These are phyloP conservation scores for Colletotrichum costaricense DNA, from an alignment of 2,329 filamentous ascomycete species.

Conservation along the genomic window DNA sequence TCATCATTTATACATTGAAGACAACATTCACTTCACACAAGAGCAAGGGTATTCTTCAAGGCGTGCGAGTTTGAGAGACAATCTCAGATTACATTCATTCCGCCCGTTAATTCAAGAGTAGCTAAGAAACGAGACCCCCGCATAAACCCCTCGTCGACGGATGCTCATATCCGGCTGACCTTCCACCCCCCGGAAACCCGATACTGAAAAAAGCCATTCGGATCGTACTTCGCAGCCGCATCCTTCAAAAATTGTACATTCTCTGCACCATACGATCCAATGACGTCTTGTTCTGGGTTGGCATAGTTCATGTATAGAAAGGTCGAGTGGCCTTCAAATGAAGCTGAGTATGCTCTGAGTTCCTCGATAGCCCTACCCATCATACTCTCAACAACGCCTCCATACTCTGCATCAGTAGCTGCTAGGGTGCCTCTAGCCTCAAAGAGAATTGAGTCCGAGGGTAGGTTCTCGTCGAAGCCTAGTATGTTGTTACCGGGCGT, in stretches of 20 bases:
- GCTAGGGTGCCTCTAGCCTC: constrained; percentile 2
- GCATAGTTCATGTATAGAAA: constrained; percentile 28
- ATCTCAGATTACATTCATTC: no score
- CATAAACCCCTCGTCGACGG: no score
- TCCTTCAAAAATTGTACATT: constrained; percentile 12
- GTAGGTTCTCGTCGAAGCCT: constrained; percentile 18
- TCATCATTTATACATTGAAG: no score
- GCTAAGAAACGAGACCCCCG: no score
- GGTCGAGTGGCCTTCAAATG: constrained; percentile 17
- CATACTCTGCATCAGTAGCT: neutral
- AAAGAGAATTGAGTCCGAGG: constrained; percentile 12
- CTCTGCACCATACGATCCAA: constrained; percentile 14
- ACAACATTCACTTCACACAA: no score
- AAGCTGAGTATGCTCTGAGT: constrained; percentile 10
- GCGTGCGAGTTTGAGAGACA: no score
- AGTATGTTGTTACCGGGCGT: constrained; percentile 13
- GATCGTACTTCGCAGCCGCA: constrained; percentile 25
- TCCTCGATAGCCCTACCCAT: constrained; percentile 6
- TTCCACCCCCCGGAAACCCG: constrained; percentile 20
- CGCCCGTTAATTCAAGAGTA: no score
- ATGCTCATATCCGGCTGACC: neutral
- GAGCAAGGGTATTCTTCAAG: no score
- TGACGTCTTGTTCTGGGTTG: constrained; percentile 16
- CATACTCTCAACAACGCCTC: neutral
- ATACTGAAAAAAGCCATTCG: constrained; percentile 41